Percentiles rank a stretch among this genome's conserved stretches.
Evolutionary conservation across 1,284 basidiomycete genomes (phyloP).

Genomic region (Cryptococcus depauperatus): DNA sequence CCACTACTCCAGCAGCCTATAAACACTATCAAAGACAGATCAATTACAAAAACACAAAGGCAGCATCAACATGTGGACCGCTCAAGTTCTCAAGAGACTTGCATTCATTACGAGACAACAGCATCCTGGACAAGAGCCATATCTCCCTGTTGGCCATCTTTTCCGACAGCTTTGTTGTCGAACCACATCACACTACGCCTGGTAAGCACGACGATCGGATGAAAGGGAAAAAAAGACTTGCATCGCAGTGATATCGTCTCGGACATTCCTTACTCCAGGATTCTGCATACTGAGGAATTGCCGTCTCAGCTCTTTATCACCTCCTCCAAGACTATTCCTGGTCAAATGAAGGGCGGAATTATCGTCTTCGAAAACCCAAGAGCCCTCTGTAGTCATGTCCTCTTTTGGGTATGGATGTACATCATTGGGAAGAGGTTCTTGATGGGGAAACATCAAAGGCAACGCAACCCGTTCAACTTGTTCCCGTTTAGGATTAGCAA

Average conservation of each 20-base stretch:
- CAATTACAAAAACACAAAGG: too few relatives aligned
- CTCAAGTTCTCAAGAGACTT: too few relatives aligned
- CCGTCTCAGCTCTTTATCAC: neutral
- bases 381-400: neutral
- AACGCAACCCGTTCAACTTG: slow-evolving; percentile 4
- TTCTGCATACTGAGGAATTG: neutral
- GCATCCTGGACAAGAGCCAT: neutral
- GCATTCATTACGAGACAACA: too few relatives aligned
- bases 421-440: neutral
- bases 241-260: neutral
- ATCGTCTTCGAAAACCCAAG: neutral
- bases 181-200: neutral
- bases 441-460: slow-evolving; percentile 3
- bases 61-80: too few relatives aligned
- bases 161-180: neutral
- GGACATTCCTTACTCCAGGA: neutral
- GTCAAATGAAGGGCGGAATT: neutral
- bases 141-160: neutral
- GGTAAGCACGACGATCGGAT: neutral
- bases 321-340: neutral
- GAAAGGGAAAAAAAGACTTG: neutral
- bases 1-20: too few relatives aligned
- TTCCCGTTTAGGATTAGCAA: slow-evolving; percentile 53
- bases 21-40: too few relatives aligned
- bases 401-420: neutral